Percentiles rank a stretch among this genome's conserved stretches.
Conservation (phyloP, 1,284 basidiomycete genomes). For the Jaminaea rosea region DNA sequence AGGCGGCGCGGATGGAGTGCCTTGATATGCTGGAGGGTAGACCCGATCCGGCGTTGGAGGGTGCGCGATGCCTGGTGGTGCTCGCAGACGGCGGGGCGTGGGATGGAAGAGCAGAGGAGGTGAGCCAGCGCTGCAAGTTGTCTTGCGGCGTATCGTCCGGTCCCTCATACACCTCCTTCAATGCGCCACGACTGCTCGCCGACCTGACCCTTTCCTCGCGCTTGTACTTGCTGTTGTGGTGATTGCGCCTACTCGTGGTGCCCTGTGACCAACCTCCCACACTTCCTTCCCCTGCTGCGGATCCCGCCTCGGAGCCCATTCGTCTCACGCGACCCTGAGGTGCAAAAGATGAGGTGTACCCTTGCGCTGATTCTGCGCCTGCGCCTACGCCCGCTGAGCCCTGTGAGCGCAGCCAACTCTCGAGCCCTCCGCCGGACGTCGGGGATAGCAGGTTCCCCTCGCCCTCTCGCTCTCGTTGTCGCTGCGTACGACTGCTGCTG, state of each 20-base stretch:
- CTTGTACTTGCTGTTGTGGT: no score
- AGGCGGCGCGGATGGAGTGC: slow-evolving; percentile 1
- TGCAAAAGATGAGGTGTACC: slow-evolving; percentile 9
- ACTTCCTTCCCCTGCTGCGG: background rate
- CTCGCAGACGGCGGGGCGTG: background rate
- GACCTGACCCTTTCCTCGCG: background rate
- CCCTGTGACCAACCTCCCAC: slow-evolving; percentile 8
- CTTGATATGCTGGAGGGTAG: slow-evolving; percentile 1
- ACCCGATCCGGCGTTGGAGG: slow-evolving; percentile 9
- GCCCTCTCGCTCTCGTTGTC: background rate
- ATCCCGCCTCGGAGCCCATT: slow-evolving; percentile 3
- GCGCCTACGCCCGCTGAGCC: background rate
- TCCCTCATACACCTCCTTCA: slow-evolving; percentile 8
- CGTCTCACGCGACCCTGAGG: slow-evolving; percentile 8
- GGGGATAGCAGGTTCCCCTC: background rate
- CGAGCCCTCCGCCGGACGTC: slow-evolving; percentile 6
- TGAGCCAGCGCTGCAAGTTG: background rate
- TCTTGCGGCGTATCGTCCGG: background rate
- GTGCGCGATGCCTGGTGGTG: background rate
- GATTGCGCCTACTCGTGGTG: background rate
- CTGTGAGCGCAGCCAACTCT: slow-evolving; percentile 10
- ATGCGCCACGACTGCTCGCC: background rate
- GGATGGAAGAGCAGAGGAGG: background rate
- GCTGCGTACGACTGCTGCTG: background rate
- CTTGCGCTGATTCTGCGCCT: background rate